These are phyloP conservation scores for Vanrija pseudolonga DNA, from an alignment of 1,284 basidiomycete genomes.

Conservation along the genomic window DNA sequence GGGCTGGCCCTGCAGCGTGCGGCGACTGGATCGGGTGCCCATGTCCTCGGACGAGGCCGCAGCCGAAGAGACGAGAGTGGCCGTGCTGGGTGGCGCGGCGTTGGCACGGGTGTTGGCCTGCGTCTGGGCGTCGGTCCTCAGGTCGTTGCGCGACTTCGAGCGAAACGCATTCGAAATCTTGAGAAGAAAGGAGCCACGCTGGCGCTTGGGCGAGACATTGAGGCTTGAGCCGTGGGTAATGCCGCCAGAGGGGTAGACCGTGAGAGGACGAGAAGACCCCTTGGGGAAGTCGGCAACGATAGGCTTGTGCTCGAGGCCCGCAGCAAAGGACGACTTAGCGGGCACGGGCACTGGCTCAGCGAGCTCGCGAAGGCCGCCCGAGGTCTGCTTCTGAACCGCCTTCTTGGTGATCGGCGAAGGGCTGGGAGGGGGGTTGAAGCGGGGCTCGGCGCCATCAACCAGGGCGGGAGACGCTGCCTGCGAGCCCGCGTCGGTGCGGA, in stretches of 20 bases:
- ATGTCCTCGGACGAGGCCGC: background rate
- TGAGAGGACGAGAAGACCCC: background rate
- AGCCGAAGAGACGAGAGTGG: background rate
- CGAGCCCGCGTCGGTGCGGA: slow-evolving; percentile 8
- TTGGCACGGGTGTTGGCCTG: background rate
- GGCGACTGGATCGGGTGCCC: background rate
- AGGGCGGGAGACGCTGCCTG: background rate
- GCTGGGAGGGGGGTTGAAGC: background rate
- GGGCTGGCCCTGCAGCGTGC: background rate
- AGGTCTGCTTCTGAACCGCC: background rate
- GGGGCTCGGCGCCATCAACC: background rate
- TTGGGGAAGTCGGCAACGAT: background rate
- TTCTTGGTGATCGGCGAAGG: background rate
- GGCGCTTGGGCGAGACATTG: background rate
- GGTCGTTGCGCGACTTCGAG: slow-evolving; percentile 10
- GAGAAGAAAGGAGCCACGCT: slow-evolving; percentile 2
- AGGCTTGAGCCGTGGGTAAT: background rate
- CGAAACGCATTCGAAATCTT: slow-evolving; percentile 11
- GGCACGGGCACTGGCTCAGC: too few relatives aligned
- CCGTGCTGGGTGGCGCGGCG: background rate
- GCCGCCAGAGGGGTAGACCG: background rate
- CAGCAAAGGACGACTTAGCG: too few relatives aligned
- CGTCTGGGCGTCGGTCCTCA: background rate
- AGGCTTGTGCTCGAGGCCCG: too few relatives aligned
- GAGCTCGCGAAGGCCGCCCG: background rate